Evolutionary conservation across 108 stramenopile species (phyloP), one percentile per base, ranked within the genome.

Genomic region (Nitzschia sp.): DNA sequence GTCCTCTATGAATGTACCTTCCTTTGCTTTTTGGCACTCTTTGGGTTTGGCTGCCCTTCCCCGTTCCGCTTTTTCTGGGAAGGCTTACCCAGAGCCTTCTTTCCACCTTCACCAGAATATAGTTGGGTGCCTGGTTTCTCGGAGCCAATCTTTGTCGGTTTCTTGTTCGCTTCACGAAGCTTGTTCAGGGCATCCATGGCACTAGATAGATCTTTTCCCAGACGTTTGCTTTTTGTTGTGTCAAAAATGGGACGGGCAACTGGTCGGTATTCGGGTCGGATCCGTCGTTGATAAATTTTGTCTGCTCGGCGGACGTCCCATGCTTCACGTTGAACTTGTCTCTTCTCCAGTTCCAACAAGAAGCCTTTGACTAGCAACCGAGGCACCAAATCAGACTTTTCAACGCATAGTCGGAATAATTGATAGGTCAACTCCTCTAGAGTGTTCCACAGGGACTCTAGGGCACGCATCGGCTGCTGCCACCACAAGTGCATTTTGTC

Each of bases 401-500:
- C 26, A 12, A 34, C 37, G 34, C 56, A 58, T 6, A 48, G 41
- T 21, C 52, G 57, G 41, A 26, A 65, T 0, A 73, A 44, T 26
- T 43, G 9, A 29, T 22, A 57, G 11, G 72, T 73, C 20, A 41
- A 29, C 24, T 59, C 65, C 39, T 73, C 72, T 24, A 73, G 38
- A 1, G 59, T 39, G 9, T 43, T 17, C 64, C 64, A 73, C 12
- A 65, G 56, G 20, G 72, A 64, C 40, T 73, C 72, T 8, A 73
- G 55, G 0, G 64, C 41, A 29, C 61, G 59, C 58, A 73, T 73
- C 3, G 72, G 74, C 29, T 20, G 21, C 54, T 69, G 74, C 74
- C 74, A 75, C 74, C 67, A 75, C 20, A 57, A 38, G 57, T 60
- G 86, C 51, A 84, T 61, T 17, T 54, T 26, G 12, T 79, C 81